Percentiles rank a stretch among this genome's conserved stretches.
phyloP scores from a whole-genome alignment of 2,329 filamentous ascomycete species.

The Cadophora malorum region DNA sequence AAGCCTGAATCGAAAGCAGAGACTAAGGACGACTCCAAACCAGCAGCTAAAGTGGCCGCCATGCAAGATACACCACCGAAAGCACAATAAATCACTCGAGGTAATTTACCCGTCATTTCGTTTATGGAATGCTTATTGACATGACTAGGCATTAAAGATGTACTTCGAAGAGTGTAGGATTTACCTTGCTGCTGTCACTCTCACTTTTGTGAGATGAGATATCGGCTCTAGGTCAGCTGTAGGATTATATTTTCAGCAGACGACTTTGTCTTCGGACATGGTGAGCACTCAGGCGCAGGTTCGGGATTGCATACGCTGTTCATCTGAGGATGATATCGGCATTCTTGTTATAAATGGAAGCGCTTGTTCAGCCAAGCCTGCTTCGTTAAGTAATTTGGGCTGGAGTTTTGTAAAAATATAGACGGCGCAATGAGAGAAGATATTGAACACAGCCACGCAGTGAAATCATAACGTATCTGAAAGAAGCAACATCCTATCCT shows the following conservation, averaged over 20 bases:
- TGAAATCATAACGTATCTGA: background rate
- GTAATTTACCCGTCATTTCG: background rate
- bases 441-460: background rate
- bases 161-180: background rate
- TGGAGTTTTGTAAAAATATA: slow-evolving; percentile 41
- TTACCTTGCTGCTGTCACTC: background rate
- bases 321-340: slow-evolving; percentile 30
- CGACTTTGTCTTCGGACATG: slow-evolving; percentile 8
- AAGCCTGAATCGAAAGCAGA: slow-evolving; percentile 19
- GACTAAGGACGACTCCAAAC: slow-evolving; percentile 9
- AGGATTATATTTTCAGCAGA: slow-evolving; percentile 27
- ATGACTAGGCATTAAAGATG: background rate
- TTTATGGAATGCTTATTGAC: background rate
- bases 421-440: slow-evolving; percentile 26
- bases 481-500: background rate
- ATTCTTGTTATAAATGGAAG: slow-evolving; percentile 33
- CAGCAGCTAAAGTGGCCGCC: slow-evolving; percentile 13
- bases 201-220: background rate
- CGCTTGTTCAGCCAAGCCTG: slow-evolving; percentile 25
- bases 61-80: slow-evolving; percentile 13
- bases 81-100: slow-evolving; percentile 13
- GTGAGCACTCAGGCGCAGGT: slow-evolving; percentile 20
- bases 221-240: slow-evolving; percentile 15
- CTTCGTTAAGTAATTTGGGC: slow-evolving; percentile 35
- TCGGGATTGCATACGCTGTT: slow-evolving; percentile 33